These are phyloP conservation scores for Scleroderma bovista DNA, from an alignment of 768 basidiomycete genomes.

Conservation along the genomic window DNA sequence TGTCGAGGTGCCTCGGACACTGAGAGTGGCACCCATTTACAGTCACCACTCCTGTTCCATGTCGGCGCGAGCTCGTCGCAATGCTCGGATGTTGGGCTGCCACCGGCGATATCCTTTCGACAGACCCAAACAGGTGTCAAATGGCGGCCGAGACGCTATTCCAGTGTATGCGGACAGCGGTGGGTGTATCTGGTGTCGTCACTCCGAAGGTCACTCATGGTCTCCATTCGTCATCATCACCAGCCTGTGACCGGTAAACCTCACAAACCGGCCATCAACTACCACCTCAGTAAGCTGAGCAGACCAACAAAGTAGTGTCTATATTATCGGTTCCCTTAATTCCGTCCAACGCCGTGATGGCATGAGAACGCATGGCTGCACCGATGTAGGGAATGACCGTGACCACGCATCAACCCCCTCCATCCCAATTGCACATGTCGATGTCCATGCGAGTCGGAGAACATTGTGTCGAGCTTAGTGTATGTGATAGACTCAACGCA, in stretches of 20 bases:
- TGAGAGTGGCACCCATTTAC: not conserved
- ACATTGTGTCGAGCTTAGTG: not conserved
- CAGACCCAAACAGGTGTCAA: conserved; percentile 43
- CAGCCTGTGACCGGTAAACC: conserved; percentile 66
- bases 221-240: not conserved
- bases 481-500: not conserved
- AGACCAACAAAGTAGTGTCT: conserved; percentile 62
- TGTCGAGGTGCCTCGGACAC: not conserved
- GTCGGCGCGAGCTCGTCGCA: conserved; percentile 51
- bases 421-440: not conserved
- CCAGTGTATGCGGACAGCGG: conserved; percentile 82
- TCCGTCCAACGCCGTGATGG: conserved; percentile 13
- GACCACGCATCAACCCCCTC: not conserved
- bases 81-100: conserved; percentile 91
- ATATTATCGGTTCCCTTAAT: conserved; percentile 9
- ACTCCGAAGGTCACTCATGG: not conserved
- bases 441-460: not conserved
- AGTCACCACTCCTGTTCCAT: conserved; percentile 13
- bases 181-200: conserved; percentile 34
- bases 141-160: conserved; percentile 57
- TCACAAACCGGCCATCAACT: conserved; percentile 80
- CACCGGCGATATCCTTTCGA: conserved; percentile 53
- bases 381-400: too few relatives aligned
- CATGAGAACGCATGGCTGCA: too few relatives aligned
- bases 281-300: conserved; percentile 76